Percentiles rank a stretch among this genome's conserved stretches.
phyloP scores from a whole-genome alignment of 805 yeast genomes.

The Metschnikowia similis region DNA sequence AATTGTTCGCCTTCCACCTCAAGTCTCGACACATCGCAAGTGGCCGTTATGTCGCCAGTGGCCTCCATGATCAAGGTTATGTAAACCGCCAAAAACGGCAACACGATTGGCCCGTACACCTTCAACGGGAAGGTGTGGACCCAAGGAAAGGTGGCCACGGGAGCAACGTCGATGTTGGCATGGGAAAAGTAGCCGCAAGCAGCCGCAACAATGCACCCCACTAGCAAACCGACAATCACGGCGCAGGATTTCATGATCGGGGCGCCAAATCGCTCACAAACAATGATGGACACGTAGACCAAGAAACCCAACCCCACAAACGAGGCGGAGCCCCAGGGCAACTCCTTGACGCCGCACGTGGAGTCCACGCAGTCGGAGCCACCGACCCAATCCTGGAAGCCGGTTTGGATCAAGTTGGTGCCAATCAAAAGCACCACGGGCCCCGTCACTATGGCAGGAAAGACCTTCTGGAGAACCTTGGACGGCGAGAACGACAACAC shows the following conservation, averaged over 20 bases:
- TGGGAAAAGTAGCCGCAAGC: constrained; percentile 78
- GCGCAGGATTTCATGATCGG: constrained; percentile 96
- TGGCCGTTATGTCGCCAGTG: constrained; percentile 92
- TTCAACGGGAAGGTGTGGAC: constrained; percentile 73
- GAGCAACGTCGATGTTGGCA: constrained; percentile 59
- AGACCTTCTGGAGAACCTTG: constrained; percentile 58
- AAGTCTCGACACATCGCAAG: constrained; percentile 83
- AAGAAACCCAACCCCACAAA: constrained; percentile 85
- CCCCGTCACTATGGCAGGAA: constrained; percentile 91
- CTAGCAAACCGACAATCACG: constrained; percentile 75
- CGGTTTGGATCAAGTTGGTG: constrained; percentile 59
- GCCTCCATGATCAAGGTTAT: constrained; percentile 87
- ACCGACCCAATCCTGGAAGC: constrained; percentile 84
- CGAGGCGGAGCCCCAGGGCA: constrained; percentile 82
- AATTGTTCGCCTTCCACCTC: constrained; percentile 78
- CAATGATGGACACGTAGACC: constrained; percentile 67
- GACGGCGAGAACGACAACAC: constrained; percentile 76
- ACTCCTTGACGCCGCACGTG: constrained; percentile 16
- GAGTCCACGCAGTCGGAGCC: constrained; percentile 62
- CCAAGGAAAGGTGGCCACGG: constrained; percentile 84
- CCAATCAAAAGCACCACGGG: constrained; percentile 90
- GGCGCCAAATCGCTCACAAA: constrained; percentile 84
- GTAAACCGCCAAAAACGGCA: constrained; percentile 82
- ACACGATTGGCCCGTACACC: constrained; percentile 80
- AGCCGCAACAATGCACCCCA: constrained; percentile 91